Evolutionary conservation across 2,329 filamentous ascomycete genomes (phyloP).

Genomic region (Bimuria novae-zelandiae): DNA sequence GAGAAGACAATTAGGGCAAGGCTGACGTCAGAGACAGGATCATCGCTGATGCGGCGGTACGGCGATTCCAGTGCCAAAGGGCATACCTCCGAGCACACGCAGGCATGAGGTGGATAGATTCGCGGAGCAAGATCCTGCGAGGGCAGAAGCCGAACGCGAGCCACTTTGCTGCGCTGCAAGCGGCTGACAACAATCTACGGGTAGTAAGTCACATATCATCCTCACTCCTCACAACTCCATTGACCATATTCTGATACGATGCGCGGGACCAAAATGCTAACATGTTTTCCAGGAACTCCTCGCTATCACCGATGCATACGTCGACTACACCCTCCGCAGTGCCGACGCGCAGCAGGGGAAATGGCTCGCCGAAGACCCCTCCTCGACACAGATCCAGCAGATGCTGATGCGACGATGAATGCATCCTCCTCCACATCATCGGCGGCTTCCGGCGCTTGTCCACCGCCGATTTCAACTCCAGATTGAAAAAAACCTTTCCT

Average conservation of each 20-base stretch:
- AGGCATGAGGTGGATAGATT: slow-evolving; percentile 62
- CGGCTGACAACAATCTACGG: slow-evolving; percentile 54
- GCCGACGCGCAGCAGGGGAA: slow-evolving; percentile 62
- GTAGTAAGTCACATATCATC: slow-evolving; percentile 46
- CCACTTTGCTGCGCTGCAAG: slow-evolving; percentile 55
- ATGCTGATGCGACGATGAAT: slow-evolving; percentile 38
- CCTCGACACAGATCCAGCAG: slow-evolving; percentile 56
- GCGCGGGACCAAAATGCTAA: slow-evolving; percentile 22
- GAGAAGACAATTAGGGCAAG: background rate
- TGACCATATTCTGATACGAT: background rate
- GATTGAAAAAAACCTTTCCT: slow-evolving; percentile 10
- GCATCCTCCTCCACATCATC: background rate
- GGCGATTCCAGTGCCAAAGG: slow-evolving; percentile 65
- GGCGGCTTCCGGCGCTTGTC: too few relatives aligned
- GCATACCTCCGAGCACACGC: slow-evolving; percentile 64
- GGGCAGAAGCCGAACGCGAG: slow-evolving; percentile 55
- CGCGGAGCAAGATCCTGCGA: slow-evolving; percentile 56
- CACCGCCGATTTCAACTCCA: too few relatives aligned
- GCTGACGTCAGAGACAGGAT: slow-evolving; percentile 52
- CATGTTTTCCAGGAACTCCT: slow-evolving; percentile 57
- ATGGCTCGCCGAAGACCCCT: slow-evolving; percentile 66
- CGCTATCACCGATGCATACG: slow-evolving; percentile 60
- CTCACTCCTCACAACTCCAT: slow-evolving; percentile 6
- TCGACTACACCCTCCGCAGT: slow-evolving; percentile 59
- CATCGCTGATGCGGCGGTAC: slow-evolving; percentile 62